A percentile compares a stretch with the other conserved stretches of the same genome.
These are phyloP conservation scores for Metarhizium brunneum DNA, from an alignment of 2,329 filamentous ascomycete genomes.

Conservation along the genomic window DNA sequence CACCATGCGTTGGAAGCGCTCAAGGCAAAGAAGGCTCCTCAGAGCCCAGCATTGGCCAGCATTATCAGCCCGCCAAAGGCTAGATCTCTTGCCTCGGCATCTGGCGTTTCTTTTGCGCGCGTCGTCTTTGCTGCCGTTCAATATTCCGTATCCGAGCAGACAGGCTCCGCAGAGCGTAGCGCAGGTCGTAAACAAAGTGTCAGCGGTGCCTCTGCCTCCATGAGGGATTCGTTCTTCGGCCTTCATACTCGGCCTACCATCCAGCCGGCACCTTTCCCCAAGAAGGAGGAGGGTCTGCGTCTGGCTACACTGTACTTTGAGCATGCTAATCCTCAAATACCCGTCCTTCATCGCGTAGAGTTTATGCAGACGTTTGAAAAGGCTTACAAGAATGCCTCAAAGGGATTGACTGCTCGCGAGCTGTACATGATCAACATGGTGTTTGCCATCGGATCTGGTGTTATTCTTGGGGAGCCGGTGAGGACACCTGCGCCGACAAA, in stretches of 20 bases:
- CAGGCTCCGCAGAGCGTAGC: slow-evolving; percentile 29
- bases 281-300: slow-evolving; percentile 60
- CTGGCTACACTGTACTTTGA: slow-evolving; percentile 86
- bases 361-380: slow-evolving; percentile 84
- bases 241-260: slow-evolving; percentile 85
- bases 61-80: slow-evolving; percentile 71
- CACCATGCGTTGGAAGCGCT: slow-evolving; percentile 22
- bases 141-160: slow-evolving; percentile 52
- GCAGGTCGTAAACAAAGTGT: slow-evolving; percentile 14
- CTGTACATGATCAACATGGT: slow-evolving; percentile 96
- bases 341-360: slow-evolving; percentile 78
- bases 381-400: slow-evolving; percentile 62
- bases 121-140: slow-evolving; percentile 94
- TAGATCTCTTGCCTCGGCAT: slow-evolving; percentile 73
- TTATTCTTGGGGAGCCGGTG: slow-evolving; percentile 65
- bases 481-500: slow-evolving; percentile 34
- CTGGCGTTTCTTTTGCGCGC: slow-evolving; percentile 86
- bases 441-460: slow-evolving; percentile 89
- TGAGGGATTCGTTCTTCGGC: slow-evolving; percentile 97
- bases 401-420: slow-evolving; percentile 64
- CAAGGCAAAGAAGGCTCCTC: slow-evolving; percentile 25
- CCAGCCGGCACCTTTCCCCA: slow-evolving; percentile 75
- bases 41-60: slow-evolving; percentile 50
- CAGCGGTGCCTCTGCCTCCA: slow-evolving; percentile 54
- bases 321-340: slow-evolving; percentile 92